Conservation (phyloP, 768 basidiomycete genomes). For the Boletus pseudopeckii region DNA sequence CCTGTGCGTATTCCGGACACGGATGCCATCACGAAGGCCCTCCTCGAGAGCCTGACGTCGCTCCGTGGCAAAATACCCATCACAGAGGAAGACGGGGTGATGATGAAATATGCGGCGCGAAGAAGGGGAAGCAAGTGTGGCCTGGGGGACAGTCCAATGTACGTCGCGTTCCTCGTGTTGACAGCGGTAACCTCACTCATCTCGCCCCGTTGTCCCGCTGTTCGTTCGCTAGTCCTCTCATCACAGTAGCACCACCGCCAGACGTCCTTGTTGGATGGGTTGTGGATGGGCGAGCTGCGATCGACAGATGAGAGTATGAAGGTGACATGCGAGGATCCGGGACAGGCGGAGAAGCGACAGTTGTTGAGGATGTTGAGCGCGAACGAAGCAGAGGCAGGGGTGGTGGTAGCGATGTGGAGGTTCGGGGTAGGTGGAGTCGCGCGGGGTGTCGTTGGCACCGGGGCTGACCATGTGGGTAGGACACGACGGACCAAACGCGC, state of each 20-base stretch:
- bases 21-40: conserved; percentile 49
- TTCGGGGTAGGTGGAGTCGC: too few species aligned
- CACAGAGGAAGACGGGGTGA: conserved; percentile 35
- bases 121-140: background rate
- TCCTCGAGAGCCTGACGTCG: conserved; percentile 66
- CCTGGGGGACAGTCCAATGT: conserved; percentile 39
- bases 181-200: too few species aligned
- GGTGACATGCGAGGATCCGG: conserved; percentile 68
- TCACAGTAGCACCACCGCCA: background rate
- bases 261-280: conserved; percentile 29
- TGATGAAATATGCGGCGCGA: too few species aligned
- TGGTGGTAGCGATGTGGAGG: background rate
- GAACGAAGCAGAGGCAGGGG: conserved; percentile 2
- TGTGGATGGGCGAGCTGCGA: conserved; percentile 11
- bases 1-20: conserved; percentile 38
- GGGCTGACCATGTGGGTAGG: background rate
- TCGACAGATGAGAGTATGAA: conserved; percentile 41
- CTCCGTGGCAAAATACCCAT: conserved; percentile 65
- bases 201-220: conserved; percentile 6
- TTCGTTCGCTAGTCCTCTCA: background rate
- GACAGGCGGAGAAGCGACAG: conserved; percentile 53
- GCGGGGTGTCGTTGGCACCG: too few species aligned
- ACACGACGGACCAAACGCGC: background rate
- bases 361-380: conserved; percentile 51
- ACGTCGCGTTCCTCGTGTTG: background rate